Evolutionary conservation across 2,329 filamentous ascomycete genomes (phyloP), one percentile per base, ranked within the genome.

Genomic region (Curvularia hawaiiensis): DNA sequence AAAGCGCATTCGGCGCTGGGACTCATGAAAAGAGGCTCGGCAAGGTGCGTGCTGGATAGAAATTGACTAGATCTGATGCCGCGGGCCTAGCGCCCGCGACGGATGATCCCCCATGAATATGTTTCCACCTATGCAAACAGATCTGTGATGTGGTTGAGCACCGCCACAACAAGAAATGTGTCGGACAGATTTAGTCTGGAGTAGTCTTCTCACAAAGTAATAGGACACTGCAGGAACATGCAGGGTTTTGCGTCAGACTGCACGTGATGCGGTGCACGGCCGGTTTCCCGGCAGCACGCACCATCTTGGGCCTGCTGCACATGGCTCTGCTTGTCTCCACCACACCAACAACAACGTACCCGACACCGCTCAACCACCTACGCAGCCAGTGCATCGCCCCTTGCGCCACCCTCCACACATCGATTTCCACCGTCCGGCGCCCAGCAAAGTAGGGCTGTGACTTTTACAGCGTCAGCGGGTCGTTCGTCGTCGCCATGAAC

Each of bases 401-500:
- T 53, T 26, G 24, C 41, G 41, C 41, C 24, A 44, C 41, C 22
- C 4, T 28, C 41, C n/a, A 28, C 41, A 33, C 56, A 46, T 44
- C 49, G 40, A 35, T 49, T 14, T 28, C 38, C 44, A 31, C 51
- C 41, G 46, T 31, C 43, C 39, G 22, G 48, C 35, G 52, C 39
- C 56, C 58, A 54, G 45, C 56, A 55, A 56, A 60, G 56, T 61
- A 63, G 38, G 40, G 22, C 60, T 56, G 56, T 57, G 50, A 49
- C 38, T 54, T 28, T 43, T 55, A 57, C 45, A 59, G 59, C 58
- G 60, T 67, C 68, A 64, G 63, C 67, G 54, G 66, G 54, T 63
- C 59, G 54, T 62, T 49, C 61, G 55, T 65, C 62, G 54, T 65
- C 63, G 70, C 61, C 79, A 88, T 88, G 85, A 88, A 86, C 79